phyloP scores from a whole-genome alignment of 352 stramenopile species.

The Globisporangium heterothallicum region DNA sequence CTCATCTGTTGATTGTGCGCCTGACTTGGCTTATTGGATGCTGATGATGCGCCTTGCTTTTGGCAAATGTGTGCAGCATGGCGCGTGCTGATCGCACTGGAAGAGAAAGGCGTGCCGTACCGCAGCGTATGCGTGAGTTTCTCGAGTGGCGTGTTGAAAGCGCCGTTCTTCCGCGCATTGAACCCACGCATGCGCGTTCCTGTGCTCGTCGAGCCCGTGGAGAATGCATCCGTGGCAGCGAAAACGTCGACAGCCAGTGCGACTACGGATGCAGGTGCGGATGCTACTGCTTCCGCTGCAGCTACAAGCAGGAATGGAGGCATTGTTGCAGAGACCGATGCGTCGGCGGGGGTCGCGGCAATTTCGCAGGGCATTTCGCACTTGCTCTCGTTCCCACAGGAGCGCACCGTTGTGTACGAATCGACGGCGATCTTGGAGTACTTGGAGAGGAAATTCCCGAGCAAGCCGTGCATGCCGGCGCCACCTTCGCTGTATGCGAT shows the following conservation, averaged over 20 bases:
- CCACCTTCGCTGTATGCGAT: conserved; percentile 50
- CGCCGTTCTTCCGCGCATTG: conserved; percentile 64
- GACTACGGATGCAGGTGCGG: not conserved
- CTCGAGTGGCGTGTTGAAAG: conserved; percentile 78
- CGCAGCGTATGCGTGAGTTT: conserved; percentile 81
- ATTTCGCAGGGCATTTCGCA: conserved; percentile 27
- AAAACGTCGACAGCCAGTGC: not conserved
- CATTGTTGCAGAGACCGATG: not conserved
- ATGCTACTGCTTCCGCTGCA: too few relatives aligned
- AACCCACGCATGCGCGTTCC: conserved; percentile 82
- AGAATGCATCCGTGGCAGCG: conserved; percentile 5
- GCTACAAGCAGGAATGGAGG: not conserved
- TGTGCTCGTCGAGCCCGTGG: conserved; percentile 65
- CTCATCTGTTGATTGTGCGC: not conserved
- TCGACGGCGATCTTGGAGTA: conserved; percentile 77
- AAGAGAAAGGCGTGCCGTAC: conserved; percentile 75
- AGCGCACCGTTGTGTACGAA: conserved; percentile 68
- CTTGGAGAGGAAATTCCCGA: conserved; percentile 62
- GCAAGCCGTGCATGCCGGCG: conserved; percentile 39
- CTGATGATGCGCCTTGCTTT: not conserved
- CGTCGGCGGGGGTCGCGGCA: conserved; percentile 17
- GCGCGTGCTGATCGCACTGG: conserved; percentile 75
- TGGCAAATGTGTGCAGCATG: conserved; percentile 34
- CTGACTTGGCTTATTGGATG: too few relatives aligned
- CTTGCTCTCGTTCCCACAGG: conserved; percentile 29